Evolutionary conservation across 148 eudicot genomes (phyloP).

Genomic region (Vaccinium myrtillus): DNA sequence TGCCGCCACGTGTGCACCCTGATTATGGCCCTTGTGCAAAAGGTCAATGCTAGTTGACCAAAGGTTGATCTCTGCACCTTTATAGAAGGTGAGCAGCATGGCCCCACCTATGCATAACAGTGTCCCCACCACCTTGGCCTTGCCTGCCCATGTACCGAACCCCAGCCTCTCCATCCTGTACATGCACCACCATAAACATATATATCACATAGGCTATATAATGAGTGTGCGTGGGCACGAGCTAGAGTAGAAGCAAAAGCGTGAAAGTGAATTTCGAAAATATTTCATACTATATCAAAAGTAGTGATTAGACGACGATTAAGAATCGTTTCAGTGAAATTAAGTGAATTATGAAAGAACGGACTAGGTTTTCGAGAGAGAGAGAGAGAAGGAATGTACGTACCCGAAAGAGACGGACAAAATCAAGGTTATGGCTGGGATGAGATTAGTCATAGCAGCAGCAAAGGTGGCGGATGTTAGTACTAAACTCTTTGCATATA

Average conservation of each 20-base stretch:
- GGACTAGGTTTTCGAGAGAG: no score
- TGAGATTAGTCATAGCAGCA: conserved; percentile 54
- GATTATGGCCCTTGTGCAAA: neutral
- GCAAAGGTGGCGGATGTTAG: conserved; percentile 62
- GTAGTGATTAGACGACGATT: no score
- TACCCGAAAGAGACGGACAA: conserved; percentile 52
- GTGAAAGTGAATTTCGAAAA: no score
- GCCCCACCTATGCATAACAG: neutral
- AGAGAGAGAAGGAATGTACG: conserved; percentile 25
- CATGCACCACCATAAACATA: neutral
- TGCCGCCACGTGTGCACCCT: neutral
- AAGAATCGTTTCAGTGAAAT: no score
- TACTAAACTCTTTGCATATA: conserved; percentile 40
- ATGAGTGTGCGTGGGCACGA: no score
- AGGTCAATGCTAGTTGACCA: neutral
- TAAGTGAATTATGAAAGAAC: no score
- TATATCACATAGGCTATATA: no score
- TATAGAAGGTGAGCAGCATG: neutral
- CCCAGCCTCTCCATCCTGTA: neutral
- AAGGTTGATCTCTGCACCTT: neutral
- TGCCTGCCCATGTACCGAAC: neutral
- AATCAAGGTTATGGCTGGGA: conserved; percentile 62
- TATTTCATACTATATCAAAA: no score
- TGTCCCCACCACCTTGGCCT: neutral
- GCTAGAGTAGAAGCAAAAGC: no score